phyloP scores from a whole-genome alignment of 169 alveolate genomes.

The Plasmodium yoelii region DNA sequence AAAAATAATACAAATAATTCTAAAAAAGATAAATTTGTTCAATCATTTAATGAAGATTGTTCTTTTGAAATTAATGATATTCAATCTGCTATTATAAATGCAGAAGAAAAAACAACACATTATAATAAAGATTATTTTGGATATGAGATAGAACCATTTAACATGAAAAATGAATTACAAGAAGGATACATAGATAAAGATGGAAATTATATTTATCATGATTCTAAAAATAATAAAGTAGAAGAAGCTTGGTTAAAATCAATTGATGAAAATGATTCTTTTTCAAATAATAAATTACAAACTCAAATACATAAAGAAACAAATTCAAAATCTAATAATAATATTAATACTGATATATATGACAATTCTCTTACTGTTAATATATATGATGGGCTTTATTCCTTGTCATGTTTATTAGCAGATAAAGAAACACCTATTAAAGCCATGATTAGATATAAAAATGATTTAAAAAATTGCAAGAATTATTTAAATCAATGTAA shows the following conservation, averaged over 20 bases:
- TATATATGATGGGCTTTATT: constrained; percentile 63
- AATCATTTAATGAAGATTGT: constrained; percentile 66
- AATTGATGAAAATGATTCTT: constrained; percentile 70
- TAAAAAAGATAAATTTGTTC: constrained; percentile 51
- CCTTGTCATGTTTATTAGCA: constrained; percentile 42
- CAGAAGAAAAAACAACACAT: constrained; percentile 53
- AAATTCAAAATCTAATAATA: constrained; percentile 7
- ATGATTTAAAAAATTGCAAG: constrained; percentile 48
- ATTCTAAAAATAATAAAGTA: constrained; percentile 25
- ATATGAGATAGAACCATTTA: constrained; percentile 79
- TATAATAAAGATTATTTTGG: constrained; percentile 73
- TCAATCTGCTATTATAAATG: constrained; percentile 49
- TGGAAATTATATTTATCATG: constrained; percentile 77
- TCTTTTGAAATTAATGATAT: constrained; percentile 65
- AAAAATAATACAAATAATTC: not conserved
- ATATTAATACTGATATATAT: not conserved
- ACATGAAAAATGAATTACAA: constrained; percentile 78
- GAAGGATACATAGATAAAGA: constrained; percentile 79
- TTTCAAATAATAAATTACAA: constrained; percentile 31
- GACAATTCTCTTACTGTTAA: constrained; percentile 31
- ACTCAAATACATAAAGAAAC: constrained; percentile 38
- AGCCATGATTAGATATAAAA: constrained; percentile 72
- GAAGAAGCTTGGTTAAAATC: constrained; percentile 76
- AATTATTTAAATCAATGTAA: constrained; percentile 39
- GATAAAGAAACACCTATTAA: constrained; percentile 74